Evolutionary conservation across 2,329 filamentous ascomycete genomes (phyloP).

Genomic region (Stylonectria norvegica): DNA sequence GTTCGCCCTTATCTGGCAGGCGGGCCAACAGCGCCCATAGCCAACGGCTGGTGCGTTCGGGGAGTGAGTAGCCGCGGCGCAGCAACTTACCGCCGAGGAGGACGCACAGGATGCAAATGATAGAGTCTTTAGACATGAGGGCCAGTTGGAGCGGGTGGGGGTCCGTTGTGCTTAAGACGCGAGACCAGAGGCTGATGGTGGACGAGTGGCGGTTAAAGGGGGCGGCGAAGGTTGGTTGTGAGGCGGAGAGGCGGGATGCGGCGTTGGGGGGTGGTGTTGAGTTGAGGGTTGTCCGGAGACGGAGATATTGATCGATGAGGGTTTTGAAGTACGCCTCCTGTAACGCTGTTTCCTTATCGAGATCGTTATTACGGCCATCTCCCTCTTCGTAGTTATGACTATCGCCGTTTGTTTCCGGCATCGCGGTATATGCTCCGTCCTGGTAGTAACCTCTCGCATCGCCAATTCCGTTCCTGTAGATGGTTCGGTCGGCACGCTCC

Average conservation of each 20-base stretch:
- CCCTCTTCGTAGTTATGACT: conserved; percentile 28
- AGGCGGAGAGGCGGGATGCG: conserved; percentile 49
- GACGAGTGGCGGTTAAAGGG: conserved; percentile 49
- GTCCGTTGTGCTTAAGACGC: conserved; percentile 49
- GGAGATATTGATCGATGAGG: conserved; percentile 61
- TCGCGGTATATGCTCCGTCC: conserved; percentile 75
- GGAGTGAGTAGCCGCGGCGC: conserved; percentile 55
- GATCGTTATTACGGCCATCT: conserved; percentile 24
- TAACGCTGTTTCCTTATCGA: conserved; percentile 38
- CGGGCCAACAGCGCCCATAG: conserved; percentile 78
- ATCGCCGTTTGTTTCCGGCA: conserved; percentile 40
- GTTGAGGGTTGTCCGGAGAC: conserved; percentile 61
- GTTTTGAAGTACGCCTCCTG: conserved; percentile 65
- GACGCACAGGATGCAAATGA: conserved; percentile 64
- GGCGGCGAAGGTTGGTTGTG: conserved; percentile 54
- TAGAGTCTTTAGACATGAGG: conserved; percentile 62
- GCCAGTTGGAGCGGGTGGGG: conserved; percentile 59
- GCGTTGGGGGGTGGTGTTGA: conserved; percentile 50
- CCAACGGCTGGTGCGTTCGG: conserved; percentile 73
- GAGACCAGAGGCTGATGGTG: conserved; percentile 50
- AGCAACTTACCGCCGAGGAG: conserved; percentile 63
- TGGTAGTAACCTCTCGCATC: conserved; percentile 65
- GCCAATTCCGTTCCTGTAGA: conserved; percentile 48
- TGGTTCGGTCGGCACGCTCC: conserved; percentile 36
- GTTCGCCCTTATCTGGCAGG: conserved; percentile 68